Evolutionary conservation across 306 rosid genomes (phyloP), one percentile per base, ranked within the genome.

Genomic region (Castanea sativa): DNA sequence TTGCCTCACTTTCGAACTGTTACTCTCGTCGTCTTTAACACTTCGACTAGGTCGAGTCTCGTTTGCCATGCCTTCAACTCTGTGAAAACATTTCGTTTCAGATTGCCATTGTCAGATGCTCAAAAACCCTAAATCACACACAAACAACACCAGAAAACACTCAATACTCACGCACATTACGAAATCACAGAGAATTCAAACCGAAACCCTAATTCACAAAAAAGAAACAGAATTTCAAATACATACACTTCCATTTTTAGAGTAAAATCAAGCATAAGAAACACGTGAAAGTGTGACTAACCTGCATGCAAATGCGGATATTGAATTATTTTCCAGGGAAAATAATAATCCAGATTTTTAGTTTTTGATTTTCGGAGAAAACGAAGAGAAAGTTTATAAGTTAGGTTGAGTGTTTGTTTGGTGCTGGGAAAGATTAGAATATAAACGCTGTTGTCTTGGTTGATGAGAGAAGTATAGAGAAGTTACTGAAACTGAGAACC

Each of bases 41-140:
- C 68, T 84, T 71, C 81, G 73, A 83, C 93, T 79, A 75, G 89
- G 79, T 75, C 63, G 84, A 57, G 88, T 85, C 76, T 83, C 82
- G 69, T 75, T 89, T 68, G 77, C 91, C 97, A 94, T 94, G 35
- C 77, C 79, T 73, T 78, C 80, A 51, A 33, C 87, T 27, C 70
- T 27, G 45, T 27, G 45, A 41, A 41, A 8, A 41, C 2, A 41
- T 41, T 41, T 41, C 45, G 45, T 41, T 41, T 41, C 45, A 41
- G 45, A 41, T 41, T 41, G 45, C 2, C 45, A 41, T 41, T 41
- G 45, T 41, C 45, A 41, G 45, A 41, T 41, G 45, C 45, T 41
- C 35, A 23, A 1, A 1, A 72, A 61, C 78, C 73, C 73, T 32
- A 73, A 73, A 61, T 49, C 5, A 45, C 59, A 6, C 27, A 20